These are phyloP conservation scores for Podaxis pistillaris DNA, from an alignment of 768 basidiomycete species.

Conservation along the genomic window DNA sequence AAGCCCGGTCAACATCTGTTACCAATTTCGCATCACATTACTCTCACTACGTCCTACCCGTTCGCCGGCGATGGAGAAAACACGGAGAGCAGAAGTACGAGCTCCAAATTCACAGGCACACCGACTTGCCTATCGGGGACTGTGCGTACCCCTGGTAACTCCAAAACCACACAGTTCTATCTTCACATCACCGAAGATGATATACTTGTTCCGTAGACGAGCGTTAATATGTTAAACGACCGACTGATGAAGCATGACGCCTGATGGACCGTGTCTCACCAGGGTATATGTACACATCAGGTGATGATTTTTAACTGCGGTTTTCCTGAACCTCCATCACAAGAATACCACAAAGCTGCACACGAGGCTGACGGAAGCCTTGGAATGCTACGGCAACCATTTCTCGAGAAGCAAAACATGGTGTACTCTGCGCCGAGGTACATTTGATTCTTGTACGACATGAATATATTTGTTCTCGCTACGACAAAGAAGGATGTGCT, in stretches of 20 bases:
- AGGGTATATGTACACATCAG: neutral
- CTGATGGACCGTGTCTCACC: neutral
- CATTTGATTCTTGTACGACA: neutral
- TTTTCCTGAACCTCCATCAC: neutral
- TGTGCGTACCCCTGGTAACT: conserved; percentile 6
- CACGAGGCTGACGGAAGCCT: neutral
- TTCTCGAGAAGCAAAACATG: neutral
- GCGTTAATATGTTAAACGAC: neutral
- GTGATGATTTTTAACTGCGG: neutral
- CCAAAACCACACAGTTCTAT: conserved; percentile 1
- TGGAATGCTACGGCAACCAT: neutral
- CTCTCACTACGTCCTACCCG: neutral
- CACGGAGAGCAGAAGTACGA: neutral
- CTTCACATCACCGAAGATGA: conserved; percentile 11
- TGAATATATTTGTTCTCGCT: neutral
- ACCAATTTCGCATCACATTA: conserved; percentile 1
- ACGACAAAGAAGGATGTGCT: neutral
- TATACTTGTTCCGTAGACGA: neutral
- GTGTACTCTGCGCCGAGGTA: neutral
- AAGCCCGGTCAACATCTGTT: neutral
- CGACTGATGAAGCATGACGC: neutral
- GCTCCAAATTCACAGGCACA: neutral
- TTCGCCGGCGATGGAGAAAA: neutral
- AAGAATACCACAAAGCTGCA: neutral
- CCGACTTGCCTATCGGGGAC: conserved; percentile 1